A percentile compares a stretch with the other conserved stretches of the same genome.
Evolutionary conservation across 2,329 filamentous ascomycete genomes (phyloP).

Genomic region (Penicillium sp.): DNA sequence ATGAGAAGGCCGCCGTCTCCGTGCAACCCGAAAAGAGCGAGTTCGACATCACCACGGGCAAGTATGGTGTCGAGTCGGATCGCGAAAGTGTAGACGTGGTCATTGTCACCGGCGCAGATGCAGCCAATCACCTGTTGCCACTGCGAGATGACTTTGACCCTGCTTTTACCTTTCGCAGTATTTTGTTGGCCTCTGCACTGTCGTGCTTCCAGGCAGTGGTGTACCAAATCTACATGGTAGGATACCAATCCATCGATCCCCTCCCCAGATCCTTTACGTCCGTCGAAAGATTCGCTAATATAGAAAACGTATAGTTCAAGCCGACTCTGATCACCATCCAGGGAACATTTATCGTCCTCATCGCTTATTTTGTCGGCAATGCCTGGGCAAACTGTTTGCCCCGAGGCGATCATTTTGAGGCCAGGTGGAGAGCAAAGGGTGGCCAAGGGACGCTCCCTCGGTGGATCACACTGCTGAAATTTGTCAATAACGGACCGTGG

Average conservation of each 20-base stretch:
- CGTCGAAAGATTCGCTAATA: neutral
- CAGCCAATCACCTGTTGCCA: slow-evolving; percentile 52
- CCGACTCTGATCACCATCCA: slow-evolving; percentile 53
- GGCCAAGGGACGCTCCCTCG: slow-evolving; percentile 47
- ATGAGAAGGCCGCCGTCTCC: too few species aligned
- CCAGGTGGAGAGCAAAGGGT: slow-evolving; percentile 49
- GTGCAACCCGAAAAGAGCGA: too few species aligned
- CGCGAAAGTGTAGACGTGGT: slow-evolving; percentile 37
- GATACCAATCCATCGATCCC: slow-evolving; percentile 10
- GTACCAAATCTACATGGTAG: slow-evolving; percentile 57
- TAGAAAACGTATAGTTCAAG: slow-evolving; percentile 49
- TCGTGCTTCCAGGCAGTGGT: slow-evolving; percentile 59
- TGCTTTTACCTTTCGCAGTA: slow-evolving; percentile 56
- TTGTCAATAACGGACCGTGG: slow-evolving; percentile 57
- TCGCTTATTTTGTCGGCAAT: slow-evolving; percentile 59
- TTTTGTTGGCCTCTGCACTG: slow-evolving; percentile 54
- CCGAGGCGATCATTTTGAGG: slow-evolving; percentile 54
- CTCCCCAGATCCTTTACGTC: too few species aligned
- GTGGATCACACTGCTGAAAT: slow-evolving; percentile 46
- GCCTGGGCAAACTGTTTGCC: slow-evolving; percentile 53
- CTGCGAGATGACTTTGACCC: slow-evolving; percentile 56
- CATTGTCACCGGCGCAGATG: slow-evolving; percentile 57
- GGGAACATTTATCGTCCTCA: slow-evolving; percentile 61
- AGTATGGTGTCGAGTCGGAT: neutral
- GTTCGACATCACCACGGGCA: neutral